Evolutionary conservation across 768 basidiomycete species (phyloP), one percentile per base, ranked within the genome.

Genomic region (Agrocybe praecox): DNA sequence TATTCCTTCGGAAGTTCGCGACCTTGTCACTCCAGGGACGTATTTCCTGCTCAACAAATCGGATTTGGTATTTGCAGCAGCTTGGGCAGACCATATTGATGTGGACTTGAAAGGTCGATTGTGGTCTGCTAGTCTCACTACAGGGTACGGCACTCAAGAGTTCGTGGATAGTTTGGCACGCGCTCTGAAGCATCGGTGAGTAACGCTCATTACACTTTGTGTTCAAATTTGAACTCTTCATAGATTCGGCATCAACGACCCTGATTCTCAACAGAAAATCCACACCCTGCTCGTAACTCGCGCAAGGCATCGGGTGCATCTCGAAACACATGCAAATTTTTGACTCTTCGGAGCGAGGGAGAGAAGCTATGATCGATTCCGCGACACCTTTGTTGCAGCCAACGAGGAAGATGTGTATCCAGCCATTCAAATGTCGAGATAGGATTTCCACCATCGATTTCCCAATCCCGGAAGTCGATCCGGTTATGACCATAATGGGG

Each of bases 11-110:
- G 70, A 76, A 7, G 63, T 93, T 21, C 65, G 71, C 29, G 62
- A 73, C 5, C 76, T 89, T 24, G 64, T 92, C 47, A 79, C 73
- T 8, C 68, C 77, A 2, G 65, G 80, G 26, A 94, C 94, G 0
- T 75, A 87, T 45, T 75, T 95, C 48, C 71, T 96, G 6, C 70
- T 94, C 62, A 96, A 96, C 74, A 96, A 96, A 73, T 72, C 73
- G 6, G 94, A 96, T 65, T 71, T 89, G 4, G 56, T 77, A 22
- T 33, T 64, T 3, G 46, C 57, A 6, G 17, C 49, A 11, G 52
- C 49, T 23, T 54, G 19, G 43, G 29, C 15, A 17, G 11, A 6
- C 8, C 10, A 29, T 34, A 49, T 44, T 9, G 9, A 24, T 42
- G 33, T 46, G 23, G 50, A 36, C 26, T 45, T 46, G 18, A 26